Evolutionary conservation across 2,329 filamentous ascomycete species (phyloP).

Genomic region (Aureobasidium uvarum): DNA sequence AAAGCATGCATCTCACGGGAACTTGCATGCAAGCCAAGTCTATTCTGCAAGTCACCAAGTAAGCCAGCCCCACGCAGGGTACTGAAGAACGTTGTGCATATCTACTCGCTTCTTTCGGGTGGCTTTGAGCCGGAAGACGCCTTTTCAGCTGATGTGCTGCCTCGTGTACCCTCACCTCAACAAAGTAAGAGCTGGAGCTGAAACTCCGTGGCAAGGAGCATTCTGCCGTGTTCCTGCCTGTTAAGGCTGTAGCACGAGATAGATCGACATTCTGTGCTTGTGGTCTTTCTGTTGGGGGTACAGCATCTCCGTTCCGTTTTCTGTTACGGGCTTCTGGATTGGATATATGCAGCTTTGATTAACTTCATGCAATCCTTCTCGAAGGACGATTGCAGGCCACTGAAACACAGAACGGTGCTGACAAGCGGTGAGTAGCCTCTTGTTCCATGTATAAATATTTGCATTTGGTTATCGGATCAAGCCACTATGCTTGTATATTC

Average conservation of each 20-base stretch:
- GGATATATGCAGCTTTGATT: neutral
- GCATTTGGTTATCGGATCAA: too few relatives aligned
- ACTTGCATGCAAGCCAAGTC: neutral
- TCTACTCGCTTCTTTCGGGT: neutral
- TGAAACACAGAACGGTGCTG: neutral
- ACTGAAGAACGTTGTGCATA: neutral
- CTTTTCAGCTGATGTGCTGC: neutral
- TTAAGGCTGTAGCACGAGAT: neutral
- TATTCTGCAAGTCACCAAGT: constrained; percentile 8
- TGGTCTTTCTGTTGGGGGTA: neutral
- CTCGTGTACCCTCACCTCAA: neutral
- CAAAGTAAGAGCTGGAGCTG: neutral
- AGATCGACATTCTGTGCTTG: neutral
- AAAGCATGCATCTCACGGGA: neutral
- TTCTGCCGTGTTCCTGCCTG: neutral
- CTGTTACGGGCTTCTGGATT: neutral
- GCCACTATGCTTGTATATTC: neutral
- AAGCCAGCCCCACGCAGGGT: neutral
- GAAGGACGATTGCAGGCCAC: neutral
- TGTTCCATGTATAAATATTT: neutral
- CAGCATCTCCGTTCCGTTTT: neutral
- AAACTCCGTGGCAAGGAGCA: neutral
- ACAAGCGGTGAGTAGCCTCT: constrained; percentile 7
- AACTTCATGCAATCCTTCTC: neutral
- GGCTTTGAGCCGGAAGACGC: neutral